Evolutionary conservation across 73 alveolate genomes (phyloP), one percentile per base, ranked within the genome.

Genomic region (Chromera velia): DNA sequence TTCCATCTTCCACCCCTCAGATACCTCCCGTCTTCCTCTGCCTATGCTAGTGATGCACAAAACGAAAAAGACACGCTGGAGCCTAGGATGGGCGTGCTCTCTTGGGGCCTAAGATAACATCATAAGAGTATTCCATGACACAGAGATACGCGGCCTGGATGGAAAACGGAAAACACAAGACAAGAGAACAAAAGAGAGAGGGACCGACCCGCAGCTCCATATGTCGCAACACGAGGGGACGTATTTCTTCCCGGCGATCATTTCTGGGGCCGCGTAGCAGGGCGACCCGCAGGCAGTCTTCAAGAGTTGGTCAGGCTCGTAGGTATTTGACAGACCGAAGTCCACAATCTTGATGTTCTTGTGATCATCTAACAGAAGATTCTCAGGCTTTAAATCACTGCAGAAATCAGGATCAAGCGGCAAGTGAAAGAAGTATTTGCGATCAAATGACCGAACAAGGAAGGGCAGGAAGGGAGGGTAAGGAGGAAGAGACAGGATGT

Each of bases 321-420:
- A 89, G 71, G 90, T 83, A 73, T 89, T 89, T 47, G 90, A 81
- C 72, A 89, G 49, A 31, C 95, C 95, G 72, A 89, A 89, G 75
- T 89, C 95, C 66, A 89, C 88, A 74, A 89, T 81, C 76, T 89
- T 89, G 74, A 89, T 83, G 85, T 85, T 78, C 62, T 82, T 76
- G 70, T 86, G 84, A 34, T 85, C 82, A 75, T 89, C 95, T 72
- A 89, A 73, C 75, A 89, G 83, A 45, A 89, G 84, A 72, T 89
- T 89, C 88, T 89, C 95, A 0, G 95, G 95, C 68, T 89, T 89
- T 88, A 89, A 75, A 81, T 89, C 95, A 0, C 95, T 73, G 73
- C 82, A 91, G 47, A 90, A 87, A 55, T 86, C 90, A 87, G 24
- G 32, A 17, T 26, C 30, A 31, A 31, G 13, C 13, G 6, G 74